These are phyloP conservation scores for Phytophthora hybrid DNA, from an alignment of 352 stramenopile species.

Conservation along the genomic window DNA sequence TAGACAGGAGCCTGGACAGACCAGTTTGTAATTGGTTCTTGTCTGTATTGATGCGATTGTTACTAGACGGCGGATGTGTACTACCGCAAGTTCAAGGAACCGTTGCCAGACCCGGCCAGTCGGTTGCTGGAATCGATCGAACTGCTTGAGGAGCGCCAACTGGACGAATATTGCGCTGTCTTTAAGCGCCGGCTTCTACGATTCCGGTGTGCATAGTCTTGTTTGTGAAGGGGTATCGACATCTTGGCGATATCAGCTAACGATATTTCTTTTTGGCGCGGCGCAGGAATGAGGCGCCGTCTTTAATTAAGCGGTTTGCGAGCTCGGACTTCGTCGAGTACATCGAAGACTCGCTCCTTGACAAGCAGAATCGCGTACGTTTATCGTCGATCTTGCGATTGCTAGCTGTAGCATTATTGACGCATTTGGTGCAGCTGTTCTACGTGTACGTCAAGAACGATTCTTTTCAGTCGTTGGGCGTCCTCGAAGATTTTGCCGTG, in stretches of 20 bases:
- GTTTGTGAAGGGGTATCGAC: neutral
- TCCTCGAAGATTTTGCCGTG: constrained; percentile 77
- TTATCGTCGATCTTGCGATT: neutral
- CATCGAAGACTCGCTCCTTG: constrained; percentile 77
- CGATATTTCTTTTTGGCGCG: neutral
- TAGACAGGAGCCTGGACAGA: neutral
- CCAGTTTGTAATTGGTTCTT: neutral
- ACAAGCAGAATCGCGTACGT: constrained; percentile 76
- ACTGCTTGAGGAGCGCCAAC: constrained; percentile 52
- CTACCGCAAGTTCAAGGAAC: constrained; percentile 86
- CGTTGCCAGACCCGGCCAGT: constrained; percentile 67
- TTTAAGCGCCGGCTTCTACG: constrained; percentile 69
- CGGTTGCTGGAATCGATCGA: constrained; percentile 56
- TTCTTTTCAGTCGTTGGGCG: constrained; percentile 73
- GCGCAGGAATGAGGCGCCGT: constrained; percentile 72
- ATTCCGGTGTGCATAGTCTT: constrained; percentile 46
- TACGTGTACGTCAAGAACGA: constrained; percentile 84
- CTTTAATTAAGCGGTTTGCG: constrained; percentile 83
- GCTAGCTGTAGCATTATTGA: neutral
- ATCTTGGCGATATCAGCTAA: neutral
- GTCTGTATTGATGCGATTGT: neutral
- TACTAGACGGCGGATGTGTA: constrained; percentile 68
- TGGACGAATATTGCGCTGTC: constrained; percentile 67
- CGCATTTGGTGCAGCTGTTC: constrained; percentile 52
- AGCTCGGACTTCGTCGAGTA: constrained; percentile 79